Conservation (phyloP, 495 filamentous ascomycete species). For the Jackrogersella minutella region DNA sequence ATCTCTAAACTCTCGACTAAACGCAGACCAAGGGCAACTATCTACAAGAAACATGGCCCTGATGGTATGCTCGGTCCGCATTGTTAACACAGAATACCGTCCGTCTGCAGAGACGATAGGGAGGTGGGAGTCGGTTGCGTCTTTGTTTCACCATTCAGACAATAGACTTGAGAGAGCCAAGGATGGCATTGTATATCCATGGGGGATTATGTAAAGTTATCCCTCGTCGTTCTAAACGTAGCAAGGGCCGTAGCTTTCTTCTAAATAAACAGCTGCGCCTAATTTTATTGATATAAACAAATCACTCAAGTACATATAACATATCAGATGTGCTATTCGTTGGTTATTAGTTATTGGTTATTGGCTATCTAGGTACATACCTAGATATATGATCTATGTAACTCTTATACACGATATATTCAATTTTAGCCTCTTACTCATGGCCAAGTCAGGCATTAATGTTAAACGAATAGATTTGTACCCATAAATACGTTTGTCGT, state of each 20-base stretch:
- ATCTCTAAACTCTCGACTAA: conserved; percentile 8
- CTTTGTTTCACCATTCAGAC: conserved; percentile 19
- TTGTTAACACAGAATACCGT: conserved; percentile 23
- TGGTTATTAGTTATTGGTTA: too few species aligned
- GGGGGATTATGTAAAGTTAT: conserved; percentile 21
- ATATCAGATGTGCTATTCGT: too few species aligned
- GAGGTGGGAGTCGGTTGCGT: conserved; percentile 4
- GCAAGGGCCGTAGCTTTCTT: conserved; percentile 2
- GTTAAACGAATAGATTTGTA: too few species aligned
- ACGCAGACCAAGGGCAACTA: not conserved
- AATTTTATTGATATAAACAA: not conserved
- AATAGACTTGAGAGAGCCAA: conserved; percentile 22
- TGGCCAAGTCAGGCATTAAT: conserved; percentile 2
- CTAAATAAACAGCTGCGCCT: not conserved
- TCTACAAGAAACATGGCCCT: not conserved
- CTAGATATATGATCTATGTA: not conserved
- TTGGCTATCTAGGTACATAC: not conserved
- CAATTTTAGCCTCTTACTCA: not conserved
- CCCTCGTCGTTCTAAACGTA: conserved; percentile 18
- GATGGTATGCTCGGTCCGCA: conserved; percentile 19
- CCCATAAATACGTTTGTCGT: conserved; percentile 13
- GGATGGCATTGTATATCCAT: conserved; percentile 35
- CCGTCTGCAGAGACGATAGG: conserved; percentile 6
- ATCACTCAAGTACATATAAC: conserved; percentile 1
- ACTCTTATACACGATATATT: too few species aligned